Conservation (phyloP, 2,329 filamentous ascomycete genomes). For the Ophiostoma angusticollis region DNA sequence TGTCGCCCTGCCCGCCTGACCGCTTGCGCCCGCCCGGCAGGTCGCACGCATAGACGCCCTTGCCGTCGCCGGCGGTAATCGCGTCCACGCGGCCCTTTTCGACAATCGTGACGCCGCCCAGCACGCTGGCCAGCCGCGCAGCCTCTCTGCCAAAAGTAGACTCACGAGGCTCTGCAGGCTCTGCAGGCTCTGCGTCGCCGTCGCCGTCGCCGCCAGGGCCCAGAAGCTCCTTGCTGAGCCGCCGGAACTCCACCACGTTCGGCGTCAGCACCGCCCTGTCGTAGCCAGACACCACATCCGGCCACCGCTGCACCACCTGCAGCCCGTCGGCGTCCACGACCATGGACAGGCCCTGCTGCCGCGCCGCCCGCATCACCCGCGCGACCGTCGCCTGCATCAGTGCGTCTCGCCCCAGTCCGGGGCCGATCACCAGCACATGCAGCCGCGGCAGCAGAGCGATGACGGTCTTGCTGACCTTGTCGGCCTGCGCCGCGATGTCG, state of each 20-base stretch:
- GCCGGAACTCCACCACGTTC: constrained; percentile 84
- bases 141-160: too few relatives aligned
- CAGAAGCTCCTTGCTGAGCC: constrained; percentile 63
- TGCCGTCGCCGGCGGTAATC: constrained; percentile 30
- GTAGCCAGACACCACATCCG: constrained; percentile 69
- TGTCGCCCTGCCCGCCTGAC: constrained; percentile 90
- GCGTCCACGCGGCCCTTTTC: constrained; percentile 78
- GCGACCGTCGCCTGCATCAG: constrained; percentile 82
- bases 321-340: constrained; percentile 89
- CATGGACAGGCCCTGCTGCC: constrained; percentile 58
- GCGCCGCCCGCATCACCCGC: constrained; percentile 65
- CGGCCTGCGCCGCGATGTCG: constrained; percentile 40
- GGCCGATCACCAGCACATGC: constrained; percentile 86
- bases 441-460: constrained; percentile 72
- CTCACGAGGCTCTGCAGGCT: too few relatives aligned
- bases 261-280: constrained; percentile 78
- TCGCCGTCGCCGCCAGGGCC: constrained; percentile 22
- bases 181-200: constrained; percentile 19
- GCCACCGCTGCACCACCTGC: constrained; percentile 60
- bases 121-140: constrained; percentile 54
- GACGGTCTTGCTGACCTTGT: constrained; percentile 52
- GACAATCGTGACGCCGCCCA: constrained; percentile 81
- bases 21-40: constrained; percentile 74
- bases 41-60: constrained; percentile 56
- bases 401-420: constrained; percentile 77